phyloP scores from a whole-genome alignment of 371 early-diverging fungal genomes.

The Batkoa obscura region DNA sequence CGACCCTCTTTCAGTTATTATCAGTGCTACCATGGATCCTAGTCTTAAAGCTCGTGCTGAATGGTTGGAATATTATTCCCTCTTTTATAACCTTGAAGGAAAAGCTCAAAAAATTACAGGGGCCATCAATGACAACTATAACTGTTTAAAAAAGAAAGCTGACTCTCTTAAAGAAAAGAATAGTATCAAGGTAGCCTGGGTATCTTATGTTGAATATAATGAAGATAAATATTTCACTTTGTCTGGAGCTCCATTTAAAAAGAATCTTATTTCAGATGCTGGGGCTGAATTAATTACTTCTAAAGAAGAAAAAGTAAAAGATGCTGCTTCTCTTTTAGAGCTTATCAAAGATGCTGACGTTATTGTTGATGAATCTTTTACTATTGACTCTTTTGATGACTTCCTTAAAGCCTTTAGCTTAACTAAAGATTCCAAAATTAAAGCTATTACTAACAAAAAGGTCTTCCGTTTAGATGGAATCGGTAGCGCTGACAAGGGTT shows the following conservation, averaged over 20 bases:
- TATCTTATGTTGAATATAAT: conserved; percentile 37
- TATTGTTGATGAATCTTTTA: conserved; percentile 48
- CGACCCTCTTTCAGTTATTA: conserved; percentile 13
- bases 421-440: conserved; percentile 19
- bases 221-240: conserved; percentile 35
- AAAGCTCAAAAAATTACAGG: conserved; percentile 30
- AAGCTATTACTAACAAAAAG: conserved; percentile 36
- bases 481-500: conserved; percentile 32
- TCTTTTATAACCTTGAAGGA: conserved; percentile 47
- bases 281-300: conserved; percentile 25
- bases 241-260: conserved; percentile 34
- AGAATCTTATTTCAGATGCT: conserved; percentile 35
- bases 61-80: conserved; percentile 58
- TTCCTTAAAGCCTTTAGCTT: conserved; percentile 33
- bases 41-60: conserved; percentile 42
- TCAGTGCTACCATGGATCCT: conserved; percentile 14
- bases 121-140: conserved; percentile 39
- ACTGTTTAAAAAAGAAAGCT: conserved; percentile 30
- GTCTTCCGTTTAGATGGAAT: conserved; percentile 49
- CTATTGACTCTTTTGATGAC: conserved; percentile 19
- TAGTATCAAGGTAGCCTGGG: conserved; percentile 49
- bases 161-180: conserved; percentile 15
- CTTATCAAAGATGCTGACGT: conserved; percentile 41
- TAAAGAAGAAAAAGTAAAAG: conserved; percentile 14
- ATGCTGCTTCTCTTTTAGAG: conserved; percentile 22